phyloP scores from a whole-genome alignment of 495 filamentous ascomycete species.

The Cercophora sp. region DNA sequence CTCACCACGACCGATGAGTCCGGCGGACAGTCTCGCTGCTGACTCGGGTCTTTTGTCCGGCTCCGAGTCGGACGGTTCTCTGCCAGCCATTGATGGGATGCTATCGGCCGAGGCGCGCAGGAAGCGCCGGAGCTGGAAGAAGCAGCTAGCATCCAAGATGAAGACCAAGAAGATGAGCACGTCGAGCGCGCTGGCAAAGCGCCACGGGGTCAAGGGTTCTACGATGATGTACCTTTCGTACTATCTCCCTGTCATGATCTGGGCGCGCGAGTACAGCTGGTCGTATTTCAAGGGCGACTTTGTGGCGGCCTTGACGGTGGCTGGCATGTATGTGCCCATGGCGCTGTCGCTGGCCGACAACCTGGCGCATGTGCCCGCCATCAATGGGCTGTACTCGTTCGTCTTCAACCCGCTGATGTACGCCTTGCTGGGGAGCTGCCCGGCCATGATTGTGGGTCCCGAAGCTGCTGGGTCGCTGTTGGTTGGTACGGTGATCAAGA shows the following conservation, averaged over 20 bases:
- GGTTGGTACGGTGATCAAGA: conserved; percentile 78
- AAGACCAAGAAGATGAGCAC: conserved; percentile 58
- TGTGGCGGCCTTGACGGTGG: conserved; percentile 80
- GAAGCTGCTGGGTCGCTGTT: conserved; percentile 92
- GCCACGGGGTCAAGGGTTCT: conserved; percentile 56
- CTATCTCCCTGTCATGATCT: conserved; percentile 86
- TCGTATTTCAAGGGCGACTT: conserved; percentile 81
- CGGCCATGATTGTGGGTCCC: conserved; percentile 90
- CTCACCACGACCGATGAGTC: conserved; percentile 58
- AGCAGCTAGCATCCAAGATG: conserved; percentile 33
- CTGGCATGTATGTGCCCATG: conserved; percentile 98
- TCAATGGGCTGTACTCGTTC: conserved; percentile 94
- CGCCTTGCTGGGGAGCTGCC: conserved; percentile 83
- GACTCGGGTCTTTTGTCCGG: conserved; percentile 20
- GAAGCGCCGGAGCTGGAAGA: conserved; percentile 31
- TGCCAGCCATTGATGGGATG: conserved; percentile 16
- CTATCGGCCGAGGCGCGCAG: conserved; percentile 16
- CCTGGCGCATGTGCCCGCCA: conserved; percentile 85
- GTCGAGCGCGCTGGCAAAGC: conserved; percentile 58
- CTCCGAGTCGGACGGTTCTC: conserved; percentile 19
- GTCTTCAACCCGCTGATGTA: conserved; percentile 88
- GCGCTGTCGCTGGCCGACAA: conserved; percentile 90
- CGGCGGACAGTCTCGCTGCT: conserved; percentile 39
- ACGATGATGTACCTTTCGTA: conserved; percentile 77
- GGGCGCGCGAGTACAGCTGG: conserved; percentile 80